Evolutionary conservation across 768 basidiomycete genomes (phyloP), one percentile per base, ranked within the genome.

Genomic region (Mycena rebaudengoi): DNA sequence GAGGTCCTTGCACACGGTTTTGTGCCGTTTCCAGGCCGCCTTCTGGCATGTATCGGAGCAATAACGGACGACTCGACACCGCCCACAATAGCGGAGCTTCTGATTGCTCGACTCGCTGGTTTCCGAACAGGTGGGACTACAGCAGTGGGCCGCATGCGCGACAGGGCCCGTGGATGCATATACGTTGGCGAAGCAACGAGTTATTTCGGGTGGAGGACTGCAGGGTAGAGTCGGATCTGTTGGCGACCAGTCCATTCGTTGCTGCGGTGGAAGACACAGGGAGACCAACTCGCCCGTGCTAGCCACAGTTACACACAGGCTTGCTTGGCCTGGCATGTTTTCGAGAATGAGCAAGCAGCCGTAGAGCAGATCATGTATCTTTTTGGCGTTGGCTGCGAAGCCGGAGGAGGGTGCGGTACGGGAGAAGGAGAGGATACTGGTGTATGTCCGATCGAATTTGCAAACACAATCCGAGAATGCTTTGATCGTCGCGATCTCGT

Each of bases 1-100:
- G 14, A 62, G 40, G 40, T 62, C 54, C 40, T 33, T 49, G 53
- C 52, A 55, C n/a, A 55, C 44, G 16, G 23, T 26, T 29, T 62
- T 62, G 39, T 62, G 61, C 11, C 55, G 39, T 30, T 40, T 48
- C 61, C 61, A 62, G 7, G 53, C 61, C 4, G 28, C 29, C 39
- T 49, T 54, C 21, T 55, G 61, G 37, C 61, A 62, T 3, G 18
- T 21, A 4, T 23, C 10, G 6, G 61, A 62, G 23, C 61, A 62
- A 26, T 62, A 62, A 29, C 61, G 61, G 53, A 62, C 56, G 7
- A 62, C 30, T 16, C 14, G 21, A 25, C 61, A 56, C 11, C 37
- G 53, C 28, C 32, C 45, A 13, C 53, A 62, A 25, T 49, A 44
- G 1, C 46, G 61, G 30, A 62, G 39, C 26, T 50, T 62, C 33